A percentile compares a stretch with the other conserved stretches of the same genome.
Conservation (phyloP, 2,329 filamentous ascomycete genomes). For the Didymella pinodella region DNA sequence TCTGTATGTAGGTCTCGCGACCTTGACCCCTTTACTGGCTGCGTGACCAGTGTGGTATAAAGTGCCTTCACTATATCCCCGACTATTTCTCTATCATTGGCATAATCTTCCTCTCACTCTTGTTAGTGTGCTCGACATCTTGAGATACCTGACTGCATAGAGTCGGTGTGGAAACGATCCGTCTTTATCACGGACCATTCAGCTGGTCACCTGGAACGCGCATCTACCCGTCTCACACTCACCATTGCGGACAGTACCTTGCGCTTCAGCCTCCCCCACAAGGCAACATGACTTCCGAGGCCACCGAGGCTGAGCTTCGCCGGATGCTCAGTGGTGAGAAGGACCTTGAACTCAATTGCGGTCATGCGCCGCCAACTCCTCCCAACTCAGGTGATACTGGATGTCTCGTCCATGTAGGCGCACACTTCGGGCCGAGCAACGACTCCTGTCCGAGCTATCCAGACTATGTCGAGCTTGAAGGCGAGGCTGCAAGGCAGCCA, state of each 20-base stretch:
- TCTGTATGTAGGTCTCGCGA: constrained; percentile 1
- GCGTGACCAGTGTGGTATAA: background rate
- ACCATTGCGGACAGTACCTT: background rate
- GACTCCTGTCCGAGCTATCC: constrained; percentile 2
- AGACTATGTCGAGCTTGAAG: constrained; percentile 1
- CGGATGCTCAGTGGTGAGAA: constrained; percentile 1
- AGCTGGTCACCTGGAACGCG: background rate
- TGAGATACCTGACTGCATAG: background rate
- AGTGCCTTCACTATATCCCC: background rate
- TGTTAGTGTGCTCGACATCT: background rate
- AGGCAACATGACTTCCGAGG: constrained; percentile 9
- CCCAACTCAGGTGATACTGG: background rate
- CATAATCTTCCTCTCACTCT: background rate
- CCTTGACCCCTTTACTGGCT: background rate
- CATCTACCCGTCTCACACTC: constrained; percentile 2
- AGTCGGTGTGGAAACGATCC: background rate
- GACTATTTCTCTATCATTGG: background rate
- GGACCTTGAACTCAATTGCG: background rate
- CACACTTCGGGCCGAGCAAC: constrained; percentile 2
- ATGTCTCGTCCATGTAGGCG: constrained; percentile 4
- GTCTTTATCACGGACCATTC: background rate
- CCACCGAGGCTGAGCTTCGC: constrained; percentile 3
- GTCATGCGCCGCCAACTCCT: background rate
- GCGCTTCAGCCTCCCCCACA: background rate
- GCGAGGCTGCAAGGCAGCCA: constrained; percentile 7